Percentiles rank a stretch among this genome's conserved stretches.
phyloP scores from a whole-genome alignment of 2,329 filamentous ascomycete genomes.

The Penicillium sp. region DNA sequence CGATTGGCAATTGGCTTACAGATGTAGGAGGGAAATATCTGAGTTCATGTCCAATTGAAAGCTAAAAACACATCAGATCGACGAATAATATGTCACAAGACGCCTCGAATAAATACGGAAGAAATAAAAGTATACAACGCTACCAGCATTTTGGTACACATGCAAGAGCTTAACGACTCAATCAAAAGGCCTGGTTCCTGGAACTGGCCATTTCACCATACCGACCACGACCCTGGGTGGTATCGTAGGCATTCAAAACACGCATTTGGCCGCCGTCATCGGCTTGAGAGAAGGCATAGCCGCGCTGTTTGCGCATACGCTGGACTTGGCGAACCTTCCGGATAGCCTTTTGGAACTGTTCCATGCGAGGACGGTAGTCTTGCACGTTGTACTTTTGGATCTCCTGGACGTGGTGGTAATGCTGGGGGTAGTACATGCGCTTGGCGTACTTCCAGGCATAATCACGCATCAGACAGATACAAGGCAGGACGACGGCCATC shows the following conservation, averaged over 20 bases:
- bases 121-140: conserved; percentile 18
- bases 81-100: conserved; percentile 20
- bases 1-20: background rate
- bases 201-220: conserved; percentile 91
- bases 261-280: conserved; percentile 87
- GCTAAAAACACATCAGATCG: conserved; percentile 18
- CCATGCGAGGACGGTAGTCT: conserved; percentile 97
- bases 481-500: conserved; percentile 74
- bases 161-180: conserved; percentile 16
- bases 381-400: conserved; percentile 99
- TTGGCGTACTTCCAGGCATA: conserved; percentile 97
- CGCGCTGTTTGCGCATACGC: conserved; percentile 97
- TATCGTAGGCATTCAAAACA: conserved; percentile 96
- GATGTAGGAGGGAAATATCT: background rate
- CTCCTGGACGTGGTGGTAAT: conserved; percentile 97
- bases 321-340: conserved; percentile 97
- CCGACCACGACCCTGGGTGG: conserved; percentile 80
- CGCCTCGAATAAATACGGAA: conserved; percentile 11
- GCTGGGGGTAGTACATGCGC: conserved; percentile 92
- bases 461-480: conserved; percentile 78
- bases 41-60: conserved; percentile 18
- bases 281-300: conserved; percentile 96
- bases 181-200: conserved; percentile 33
- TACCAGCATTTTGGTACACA: conserved; percentile 15
- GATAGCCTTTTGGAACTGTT: conserved; percentile 99